Evolutionary conservation across 2,329 filamentous ascomycete species (phyloP), one percentile per base, ranked within the genome.

Genomic region (Alternaria arborescens): DNA sequence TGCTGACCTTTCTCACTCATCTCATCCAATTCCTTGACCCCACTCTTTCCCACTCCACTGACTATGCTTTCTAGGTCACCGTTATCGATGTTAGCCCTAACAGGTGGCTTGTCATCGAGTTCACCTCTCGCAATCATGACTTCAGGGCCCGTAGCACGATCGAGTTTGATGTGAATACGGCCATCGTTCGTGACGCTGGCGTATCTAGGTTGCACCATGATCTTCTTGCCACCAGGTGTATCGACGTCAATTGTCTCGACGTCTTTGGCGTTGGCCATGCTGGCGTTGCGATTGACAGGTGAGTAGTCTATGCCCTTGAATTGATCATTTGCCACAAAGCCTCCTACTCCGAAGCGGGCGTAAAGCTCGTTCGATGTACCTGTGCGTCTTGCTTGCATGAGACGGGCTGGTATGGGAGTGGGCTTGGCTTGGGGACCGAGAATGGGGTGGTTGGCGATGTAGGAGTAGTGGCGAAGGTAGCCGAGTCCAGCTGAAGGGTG

Each of bases 401-500:
- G 82, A 63, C 88, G 86, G 5, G 87, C 85, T 61, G 85, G 75
- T 3, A 89, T 80, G 0, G 87, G 87, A 5, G 82, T 71, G 24
- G 80, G 80, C 28, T 78, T 70, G 3, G 77, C 76, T 69, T 88
- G 87, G 10, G 88, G 88, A 4, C 88, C 88, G 66, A 85, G 84
- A 30, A 84, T 72, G 3, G 87, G 86, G 71, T 89, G 87, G 70
- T 89, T 90, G 67, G 83, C 79, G 44, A 87, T 77, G 69, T 84
- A 80, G 22, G 85, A 80, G 55, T 82, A 81, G 12, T 85, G 85
- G 50, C 86, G 83, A 3, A 86, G 78, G 72, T 91, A 90, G 14
- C 85, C 85, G 5, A 91, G 79, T 64, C 88, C 88, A 5, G 86
- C 88, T 4, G 86, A 88, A 3, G 88, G 88, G 75, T 91, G 88